Evolutionary conservation across 306 rosid species (phyloP).

Genomic region (Quercus robur): DNA sequence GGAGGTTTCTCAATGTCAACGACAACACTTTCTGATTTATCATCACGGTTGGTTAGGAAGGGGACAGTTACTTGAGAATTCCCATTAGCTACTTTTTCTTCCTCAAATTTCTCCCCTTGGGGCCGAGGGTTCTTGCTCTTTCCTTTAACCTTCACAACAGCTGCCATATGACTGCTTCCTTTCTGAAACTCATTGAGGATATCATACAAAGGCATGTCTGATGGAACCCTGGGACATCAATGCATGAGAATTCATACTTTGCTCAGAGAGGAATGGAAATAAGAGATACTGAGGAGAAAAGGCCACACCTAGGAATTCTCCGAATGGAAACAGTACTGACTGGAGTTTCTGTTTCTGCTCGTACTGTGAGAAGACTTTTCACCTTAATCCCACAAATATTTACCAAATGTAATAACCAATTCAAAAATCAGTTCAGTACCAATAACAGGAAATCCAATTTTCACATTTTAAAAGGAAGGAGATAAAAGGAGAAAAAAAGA

Average conservation of each 20-base stretch:
- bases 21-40: slow-evolving; percentile 38
- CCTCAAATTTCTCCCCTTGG: slow-evolving; percentile 49
- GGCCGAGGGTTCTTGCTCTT: slow-evolving; percentile 46
- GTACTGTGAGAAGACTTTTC: slow-evolving; percentile 53
- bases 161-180: slow-evolving; percentile 98
- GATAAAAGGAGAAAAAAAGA: neutral
- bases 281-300: slow-evolving; percentile 10
- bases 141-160: slow-evolving; percentile 70
- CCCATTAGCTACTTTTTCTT: slow-evolving; percentile 17
- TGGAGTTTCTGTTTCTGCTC: slow-evolving; percentile 56
- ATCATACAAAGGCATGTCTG: slow-evolving; percentile 95
- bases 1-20: slow-evolving; percentile 67
- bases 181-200: slow-evolving; percentile 94
- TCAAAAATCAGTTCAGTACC: neutral
- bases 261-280: neutral
- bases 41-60: slow-evolving; percentile 50
- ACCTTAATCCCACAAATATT: slow-evolving; percentile 28
- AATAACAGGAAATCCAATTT: neutral
- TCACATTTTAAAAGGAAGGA: neutral
- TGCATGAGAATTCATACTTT: slow-evolving; percentile 10
- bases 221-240: slow-evolving; percentile 70
- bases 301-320: slow-evolving; percentile 80
- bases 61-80: slow-evolving; percentile 63
- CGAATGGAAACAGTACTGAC: slow-evolving; percentile 86
- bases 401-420: slow-evolving; percentile 1